phyloP scores from a whole-genome alignment of 352 stramenopile genomes.

The Pythium oligandrum region DNA sequence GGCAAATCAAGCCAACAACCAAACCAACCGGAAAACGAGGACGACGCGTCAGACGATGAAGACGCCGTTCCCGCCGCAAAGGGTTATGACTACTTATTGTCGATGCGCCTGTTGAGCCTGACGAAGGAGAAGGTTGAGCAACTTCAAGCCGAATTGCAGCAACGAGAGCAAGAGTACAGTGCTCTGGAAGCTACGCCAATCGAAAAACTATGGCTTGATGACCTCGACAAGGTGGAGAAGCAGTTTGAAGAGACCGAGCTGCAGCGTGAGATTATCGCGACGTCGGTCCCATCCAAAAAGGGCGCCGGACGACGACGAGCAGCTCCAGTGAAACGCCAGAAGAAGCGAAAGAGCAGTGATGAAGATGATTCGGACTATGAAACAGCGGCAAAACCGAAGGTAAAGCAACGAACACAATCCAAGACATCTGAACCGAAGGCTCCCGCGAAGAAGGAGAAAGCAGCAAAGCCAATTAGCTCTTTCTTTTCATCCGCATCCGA shows the following conservation, averaged over 20 bases:
- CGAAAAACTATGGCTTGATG: constrained; percentile 90
- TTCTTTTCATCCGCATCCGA: constrained; percentile 40
- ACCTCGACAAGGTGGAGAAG: constrained; percentile 89
- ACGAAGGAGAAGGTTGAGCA: constrained; percentile 92
- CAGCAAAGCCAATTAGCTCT: constrained; percentile 31
- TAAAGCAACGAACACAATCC: constrained; percentile 10
- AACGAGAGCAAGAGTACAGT: constrained; percentile 82
- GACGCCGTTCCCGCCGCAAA: constrained; percentile 29
- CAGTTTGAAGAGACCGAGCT: constrained; percentile 66
- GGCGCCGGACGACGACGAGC: constrained; percentile 12
- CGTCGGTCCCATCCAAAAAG: constrained; percentile 63
- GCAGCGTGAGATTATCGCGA: constrained; percentile 42
- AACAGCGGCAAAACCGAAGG: constrained; percentile 27
- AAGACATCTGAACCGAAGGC: constrained; percentile 21
- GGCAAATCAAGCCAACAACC: constrained; percentile 52
- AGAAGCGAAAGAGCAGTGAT: constrained; percentile 47
- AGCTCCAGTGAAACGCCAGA: constrained; percentile 33
- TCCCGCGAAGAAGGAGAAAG: constrained; percentile 17
- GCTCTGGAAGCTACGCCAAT: constrained; percentile 77
- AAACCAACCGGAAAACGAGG: constrained; percentile 31
- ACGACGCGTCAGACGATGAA: constrained; percentile 47
- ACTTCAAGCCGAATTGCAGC: constrained; percentile 84
- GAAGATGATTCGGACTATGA: constrained; percentile 63
- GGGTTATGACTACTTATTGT: constrained; percentile 95
- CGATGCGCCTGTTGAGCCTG: constrained; percentile 93